A percentile compares a stretch with the other conserved stretches of the same genome.
Evolutionary conservation across 208 protist species (phyloP).

Genomic region (Leishmania turanica): DNA sequence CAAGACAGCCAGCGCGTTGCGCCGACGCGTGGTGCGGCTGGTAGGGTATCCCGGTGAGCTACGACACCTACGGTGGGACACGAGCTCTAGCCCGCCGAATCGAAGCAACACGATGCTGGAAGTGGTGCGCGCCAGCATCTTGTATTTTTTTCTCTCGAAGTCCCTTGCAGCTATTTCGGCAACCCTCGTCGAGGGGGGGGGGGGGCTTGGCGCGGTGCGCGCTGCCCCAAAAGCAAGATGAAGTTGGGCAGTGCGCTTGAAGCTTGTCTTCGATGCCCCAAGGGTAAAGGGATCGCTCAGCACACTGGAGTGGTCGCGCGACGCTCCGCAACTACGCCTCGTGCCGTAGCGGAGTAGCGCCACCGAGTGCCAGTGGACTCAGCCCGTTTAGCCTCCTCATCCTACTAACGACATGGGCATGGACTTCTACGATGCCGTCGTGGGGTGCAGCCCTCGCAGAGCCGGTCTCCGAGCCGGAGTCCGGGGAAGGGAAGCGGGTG

Average conservation of each 20-base stretch:
- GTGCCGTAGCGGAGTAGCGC: neutral
- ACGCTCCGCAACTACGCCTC: neutral
- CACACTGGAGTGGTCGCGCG: neutral
- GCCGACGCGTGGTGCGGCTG: neutral
- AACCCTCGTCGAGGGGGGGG: too few species aligned
- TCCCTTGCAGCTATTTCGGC: neutral
- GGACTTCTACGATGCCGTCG: too few species aligned
- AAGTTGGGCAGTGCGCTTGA: neutral
- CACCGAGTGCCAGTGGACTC: neutral
- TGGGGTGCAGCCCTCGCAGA: too few species aligned
- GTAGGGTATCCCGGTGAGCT: neutral
- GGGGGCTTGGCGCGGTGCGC: neutral
- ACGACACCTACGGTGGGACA: neutral
- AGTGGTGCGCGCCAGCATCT: conserved; percentile 12
- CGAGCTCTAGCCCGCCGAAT: neutral
- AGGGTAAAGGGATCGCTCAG: too few species aligned
- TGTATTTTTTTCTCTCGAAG: conserved; percentile 11
- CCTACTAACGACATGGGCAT: neutral
- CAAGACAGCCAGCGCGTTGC: neutral
- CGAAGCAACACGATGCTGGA: neutral
- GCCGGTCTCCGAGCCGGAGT: too few species aligned
- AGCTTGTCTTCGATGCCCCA: too few species aligned
- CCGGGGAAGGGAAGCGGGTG: too few species aligned
- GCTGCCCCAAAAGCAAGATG: neutral
- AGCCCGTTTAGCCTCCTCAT: neutral